Conservation (phyloP, 2,329 filamentous ascomycete genomes). For the Aspergillus amoenus region DNA sequence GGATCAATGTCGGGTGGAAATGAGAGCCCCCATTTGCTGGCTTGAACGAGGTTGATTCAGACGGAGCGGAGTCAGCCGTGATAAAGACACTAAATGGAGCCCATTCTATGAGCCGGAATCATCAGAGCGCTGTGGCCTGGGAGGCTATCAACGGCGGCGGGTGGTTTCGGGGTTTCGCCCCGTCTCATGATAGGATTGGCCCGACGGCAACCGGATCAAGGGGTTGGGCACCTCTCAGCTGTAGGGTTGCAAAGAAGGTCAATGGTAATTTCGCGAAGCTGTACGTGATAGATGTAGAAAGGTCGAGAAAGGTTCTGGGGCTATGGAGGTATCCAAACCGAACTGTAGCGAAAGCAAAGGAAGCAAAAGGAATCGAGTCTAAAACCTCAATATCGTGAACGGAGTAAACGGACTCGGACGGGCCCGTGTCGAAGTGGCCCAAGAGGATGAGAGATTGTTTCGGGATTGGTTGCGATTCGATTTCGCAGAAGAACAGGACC, state of each 20-base stretch:
- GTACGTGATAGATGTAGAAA: background rate
- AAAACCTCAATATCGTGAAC: background rate
- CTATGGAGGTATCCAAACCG: background rate
- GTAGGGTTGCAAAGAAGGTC: background rate
- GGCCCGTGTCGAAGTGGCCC: background rate
- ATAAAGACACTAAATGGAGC: background rate
- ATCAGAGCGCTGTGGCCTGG: background rate
- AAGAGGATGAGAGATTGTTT: background rate
- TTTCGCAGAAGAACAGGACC: background rate
- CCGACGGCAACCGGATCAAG: background rate
- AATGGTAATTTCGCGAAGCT: background rate
- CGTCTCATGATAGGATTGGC: conserved; percentile 9
- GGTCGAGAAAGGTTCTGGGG: background rate
- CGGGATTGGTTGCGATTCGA: conserved; percentile 1
- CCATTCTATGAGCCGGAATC: background rate
- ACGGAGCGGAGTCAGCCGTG: conserved; percentile 12
- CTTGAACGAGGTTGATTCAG: background rate
- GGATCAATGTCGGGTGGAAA: conserved; percentile 3
- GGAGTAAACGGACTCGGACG: background rate
- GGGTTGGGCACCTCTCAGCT: background rate
- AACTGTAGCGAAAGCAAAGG: conserved; percentile 1
- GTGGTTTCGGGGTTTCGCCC: conserved; percentile 8
- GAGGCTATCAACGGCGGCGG: conserved; percentile 8
- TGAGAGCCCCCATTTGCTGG: background rate
- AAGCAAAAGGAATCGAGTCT: conserved; percentile 3